Conservation (phyloP, 345 rosid genomes). For the Anacardium occidentale region DNA sequence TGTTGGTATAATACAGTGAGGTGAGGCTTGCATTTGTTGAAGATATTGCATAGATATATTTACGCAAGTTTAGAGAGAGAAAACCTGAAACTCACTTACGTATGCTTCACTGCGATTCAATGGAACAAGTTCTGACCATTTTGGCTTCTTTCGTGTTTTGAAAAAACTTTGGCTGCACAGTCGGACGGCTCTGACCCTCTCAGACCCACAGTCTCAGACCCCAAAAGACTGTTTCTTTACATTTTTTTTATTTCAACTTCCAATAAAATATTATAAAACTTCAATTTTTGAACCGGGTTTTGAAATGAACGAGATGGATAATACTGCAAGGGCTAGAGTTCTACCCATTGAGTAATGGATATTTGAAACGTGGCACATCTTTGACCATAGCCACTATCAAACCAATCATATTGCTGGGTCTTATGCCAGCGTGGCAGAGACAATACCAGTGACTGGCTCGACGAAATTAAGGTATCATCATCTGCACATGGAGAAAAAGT, state of each 20-base stretch:
- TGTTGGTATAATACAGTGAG: slow-evolving; percentile 22
- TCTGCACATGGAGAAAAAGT: slow-evolving; percentile 27
- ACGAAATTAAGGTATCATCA: slow-evolving; percentile 67
- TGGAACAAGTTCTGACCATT: slow-evolving; percentile 36
- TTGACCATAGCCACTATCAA: slow-evolving; percentile 31
- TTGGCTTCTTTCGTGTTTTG: slow-evolving; percentile 37
- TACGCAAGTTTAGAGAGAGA: slow-evolving; percentile 39
- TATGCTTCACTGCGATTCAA: slow-evolving; percentile 46
- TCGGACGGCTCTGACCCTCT: slow-evolving; percentile 55
- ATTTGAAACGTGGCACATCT: slow-evolving; percentile 46
- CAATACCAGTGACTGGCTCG: slow-evolving; percentile 84
- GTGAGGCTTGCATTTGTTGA: slow-evolving; percentile 24
- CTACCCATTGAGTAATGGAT: slow-evolving; percentile 42
- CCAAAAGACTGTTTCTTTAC: slow-evolving; percentile 1
- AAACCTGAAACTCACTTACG: slow-evolving; percentile 23
- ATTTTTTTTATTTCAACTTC: slow-evolving; percentile 2
- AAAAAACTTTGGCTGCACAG: slow-evolving; percentile 34
- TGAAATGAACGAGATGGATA: slow-evolving; percentile 41
- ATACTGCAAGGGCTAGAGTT: slow-evolving; percentile 25
- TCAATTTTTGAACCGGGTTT: not conserved
- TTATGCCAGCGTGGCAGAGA: slow-evolving; percentile 52
- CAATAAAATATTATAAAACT: slow-evolving; percentile 6
- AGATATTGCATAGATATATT: slow-evolving; percentile 54
- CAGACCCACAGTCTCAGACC: slow-evolving; percentile 33
- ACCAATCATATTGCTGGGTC: slow-evolving; percentile 56